Evolutionary conservation across 164 flowering plant species (phyloP), one percentile per base, ranked within the genome.

Genomic region (Aristolochia contorta): DNA sequence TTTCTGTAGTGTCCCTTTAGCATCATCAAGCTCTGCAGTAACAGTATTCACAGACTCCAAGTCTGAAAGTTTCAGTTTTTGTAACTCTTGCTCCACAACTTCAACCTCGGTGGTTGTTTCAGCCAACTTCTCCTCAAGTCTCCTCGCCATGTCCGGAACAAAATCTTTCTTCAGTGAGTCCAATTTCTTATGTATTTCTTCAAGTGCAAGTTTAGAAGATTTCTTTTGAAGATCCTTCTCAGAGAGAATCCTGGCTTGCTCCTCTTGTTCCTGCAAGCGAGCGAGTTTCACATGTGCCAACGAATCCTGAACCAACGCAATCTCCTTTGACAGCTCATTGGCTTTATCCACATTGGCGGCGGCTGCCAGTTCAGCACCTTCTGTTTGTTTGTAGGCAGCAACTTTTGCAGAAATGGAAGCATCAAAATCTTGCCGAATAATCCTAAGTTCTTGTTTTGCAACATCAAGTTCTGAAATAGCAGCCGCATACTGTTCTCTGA

Each of bases 391-490:
- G 48, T 75, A 60, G 6, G 97, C 89, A 61, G 76, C 23, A 61
- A 65, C 61, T 70, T 82, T 87, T 47, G 79, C 85, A 52, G 80
- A 83, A 65, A 75, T 22, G 37, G 80, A 75, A 32, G 77, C 79
- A 67, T 81, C 79, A 74, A 70, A 75, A 57, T 84, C 89, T 67
- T 84, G 94, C 37, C 76, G 83, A 25, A 84, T 65, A 65, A 78
- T 84, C 64, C 78, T 66, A 8, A 88, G 77, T 59, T 83, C 89
- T 66, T 86, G 85, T 64, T 93, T 93, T 37, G 87, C 87, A 69
- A 78, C 74, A 80, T 85, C 78, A 48, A 93, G 85, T 71, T 86
- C 96, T 49, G 81, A 24, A 23, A 80, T 61, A 23, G 68, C 73
- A 48, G 69, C 62, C 62, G 66, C 58, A 68, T 86, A 85, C 61